Evolutionary conservation across 139 green algal species (phyloP).

Genomic region (Tetradesmus lagerheimii): DNA sequence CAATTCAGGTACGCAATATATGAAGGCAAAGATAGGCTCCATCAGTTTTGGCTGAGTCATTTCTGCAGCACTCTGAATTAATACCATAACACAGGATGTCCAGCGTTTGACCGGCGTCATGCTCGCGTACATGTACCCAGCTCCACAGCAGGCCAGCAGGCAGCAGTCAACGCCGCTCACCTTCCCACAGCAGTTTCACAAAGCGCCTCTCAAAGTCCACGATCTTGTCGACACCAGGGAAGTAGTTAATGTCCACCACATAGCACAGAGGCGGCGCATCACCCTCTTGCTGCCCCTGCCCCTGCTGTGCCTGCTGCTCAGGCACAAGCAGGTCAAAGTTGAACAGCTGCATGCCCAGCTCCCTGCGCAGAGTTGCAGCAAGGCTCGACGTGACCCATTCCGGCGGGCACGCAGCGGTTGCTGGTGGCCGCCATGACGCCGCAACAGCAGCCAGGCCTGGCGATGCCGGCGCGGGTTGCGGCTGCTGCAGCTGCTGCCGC

Average conservation of each 20-base stretch:
- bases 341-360: slow-evolving; percentile 83
- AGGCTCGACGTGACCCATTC: slow-evolving; percentile 79
- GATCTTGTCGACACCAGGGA: slow-evolving; percentile 71
- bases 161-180: neutral
- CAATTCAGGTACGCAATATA: no score
- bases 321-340: slow-evolving; percentile 93
- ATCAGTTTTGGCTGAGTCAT: no score
- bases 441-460: neutral
- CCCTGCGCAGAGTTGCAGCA: slow-evolving; percentile 62
- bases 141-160: no score
- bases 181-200: slow-evolving; percentile 57
- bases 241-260: slow-evolving; percentile 72
- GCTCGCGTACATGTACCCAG: no score
- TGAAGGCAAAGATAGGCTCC: no score
- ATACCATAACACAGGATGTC: no score
- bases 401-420: slow-evolving; percentile 59
- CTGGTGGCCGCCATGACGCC: neutral
- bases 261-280: slow-evolving; percentile 54
- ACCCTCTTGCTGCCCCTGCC: slow-evolving; percentile 13
- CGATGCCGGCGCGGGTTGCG: neutral
- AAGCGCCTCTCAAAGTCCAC: slow-evolving; percentile 67
- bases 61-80: no score
- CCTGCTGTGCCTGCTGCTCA: slow-evolving; percentile 7
- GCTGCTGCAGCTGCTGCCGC: slow-evolving; percentile 8
- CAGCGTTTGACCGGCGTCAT: no score